Evolutionary conservation across 345 rosid species (phyloP), one percentile per base, ranked within the genome.

Genomic region (Populus pruinosa): DNA sequence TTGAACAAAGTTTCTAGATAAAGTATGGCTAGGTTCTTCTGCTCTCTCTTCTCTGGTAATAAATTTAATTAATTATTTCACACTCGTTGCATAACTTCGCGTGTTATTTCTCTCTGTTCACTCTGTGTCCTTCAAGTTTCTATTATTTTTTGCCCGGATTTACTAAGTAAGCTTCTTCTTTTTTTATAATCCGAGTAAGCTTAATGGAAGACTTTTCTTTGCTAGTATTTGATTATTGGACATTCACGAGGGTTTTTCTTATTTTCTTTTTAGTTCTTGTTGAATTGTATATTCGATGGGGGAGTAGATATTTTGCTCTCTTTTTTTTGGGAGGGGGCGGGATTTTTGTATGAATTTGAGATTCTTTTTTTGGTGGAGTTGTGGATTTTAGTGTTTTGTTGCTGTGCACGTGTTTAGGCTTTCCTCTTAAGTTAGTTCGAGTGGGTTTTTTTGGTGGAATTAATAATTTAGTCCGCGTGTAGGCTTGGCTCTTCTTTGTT

Each of bases 1-100:
- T 81, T 67, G 80, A 73, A 73, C 56, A 82, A 82, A 41, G 82
- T 84, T 83, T 38, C 27, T 80, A 49, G 77, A 79, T 80, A 78
- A 75, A 82, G 39, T 83, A 81, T 86, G 86, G 83, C 86, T 72
- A 85, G 86, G 85, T 87, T 84, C 80, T 12, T 63, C 85, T 70
- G 65, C 78, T 84, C 75, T 63, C 83, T 70, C 69, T 79, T 84
- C 73, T 71, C 79, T 67, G 91, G 93, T 87, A 81, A 63, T 68
- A 77, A 36, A 20, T 73, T n/a, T 59, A n/a, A 23, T 59, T n/a
- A 59, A 59, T 23, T 3, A 59, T n/a, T n/a, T 23, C 27, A 23
- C 29, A 31, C 49, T 36, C 13, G 55, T 64, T 49, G 66, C 25
- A 23, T 76, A 69, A 38, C 73, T 72, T 69, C 55, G 72, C 73